Base-by-base conservation (phyloP, 768 basidiomycete genomes). In the Leucocoprinus birnbaumii region DNA sequence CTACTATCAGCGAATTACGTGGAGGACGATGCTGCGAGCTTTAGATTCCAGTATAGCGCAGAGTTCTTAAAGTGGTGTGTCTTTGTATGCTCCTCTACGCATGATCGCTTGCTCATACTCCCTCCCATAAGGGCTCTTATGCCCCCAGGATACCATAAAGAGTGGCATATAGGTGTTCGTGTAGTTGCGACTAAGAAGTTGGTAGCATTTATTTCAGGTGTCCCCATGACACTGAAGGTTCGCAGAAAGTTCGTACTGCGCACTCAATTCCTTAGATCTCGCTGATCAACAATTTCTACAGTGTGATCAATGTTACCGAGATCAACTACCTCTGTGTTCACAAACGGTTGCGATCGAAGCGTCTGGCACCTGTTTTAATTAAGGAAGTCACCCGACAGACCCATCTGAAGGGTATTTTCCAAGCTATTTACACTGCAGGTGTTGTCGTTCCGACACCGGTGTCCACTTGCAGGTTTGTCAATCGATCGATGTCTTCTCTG, bases 261-360 rank as follows among this genome's bases (percentile, higher is more conserved):
- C 25, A 40, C 16, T 50, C 40, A n/a, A 9, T 48, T 51, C 26
- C 4, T 42, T 27, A 22, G 19, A 31, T 19, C 26, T 38, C 56
- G 14, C 38, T 40, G 31, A 31, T 3, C 18, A 50, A 10, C n/a
- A 22, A 21, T 43, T 21, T 44, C 56, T n/a, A 61, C 34, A 94
- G 91, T 44, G 71, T 76, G 4, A 79, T 98, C 65, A 73, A 70
- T 25, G 83, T 85, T 40, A 86, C 86, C 67, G 97, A 98, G 71
- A 95, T 99, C 74, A 99, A 98, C 70, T 98, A 91, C 71, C 87
- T 99, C 48, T 96, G 94, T 63, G 86, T 98, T 1, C 95, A 97
- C 80, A 99, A 99, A 76, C 98, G 97, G 70, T 74, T 98, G 34
- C 88, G 97, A 16, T 91, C 93, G 0, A 98, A 98, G 68, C 89